phyloP scores from a whole-genome alignment of 2,329 filamentous ascomycete species.

The Mariannaea elegans region DNA sequence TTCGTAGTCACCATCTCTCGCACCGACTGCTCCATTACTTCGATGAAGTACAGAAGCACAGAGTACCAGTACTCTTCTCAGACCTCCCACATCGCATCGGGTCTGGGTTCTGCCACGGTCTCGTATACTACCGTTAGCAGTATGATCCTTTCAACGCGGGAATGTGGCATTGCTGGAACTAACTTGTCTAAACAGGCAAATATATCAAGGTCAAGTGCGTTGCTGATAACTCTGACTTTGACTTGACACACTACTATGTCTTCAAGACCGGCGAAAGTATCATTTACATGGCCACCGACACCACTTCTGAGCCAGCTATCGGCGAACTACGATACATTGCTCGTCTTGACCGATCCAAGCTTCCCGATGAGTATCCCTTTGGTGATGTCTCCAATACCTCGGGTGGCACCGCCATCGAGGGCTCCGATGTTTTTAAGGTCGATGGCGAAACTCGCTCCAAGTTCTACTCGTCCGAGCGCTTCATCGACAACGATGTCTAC shows the following conservation, averaged over 20 bases:
- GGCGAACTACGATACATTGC: conserved; percentile 73
- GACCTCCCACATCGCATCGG: conserved; percentile 52
- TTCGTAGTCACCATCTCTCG: conserved; percentile 61
- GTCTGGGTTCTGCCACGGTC: conserved; percentile 61
- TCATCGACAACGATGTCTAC: conserved; percentile 73
- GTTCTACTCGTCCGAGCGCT: conserved; percentile 75
- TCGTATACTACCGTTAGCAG: conserved; percentile 52
- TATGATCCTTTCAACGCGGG: conserved; percentile 11
- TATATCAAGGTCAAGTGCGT: conserved; percentile 71
- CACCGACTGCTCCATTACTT: conserved; percentile 70
- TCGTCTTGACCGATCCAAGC: conserved; percentile 60
- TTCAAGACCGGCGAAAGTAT: conserved; percentile 67
- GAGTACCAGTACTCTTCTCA: conserved; percentile 63
- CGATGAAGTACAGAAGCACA: conserved; percentile 66
- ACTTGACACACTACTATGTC: conserved; percentile 70
- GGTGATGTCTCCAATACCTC: conserved; percentile 64
- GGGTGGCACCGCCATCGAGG: conserved; percentile 64
- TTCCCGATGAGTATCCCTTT: conserved; percentile 63
- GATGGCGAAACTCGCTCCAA: conserved; percentile 72
- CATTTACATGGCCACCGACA: conserved; percentile 70
- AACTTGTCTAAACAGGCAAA: conserved; percentile 33
- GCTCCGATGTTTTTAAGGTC: conserved; percentile 67
- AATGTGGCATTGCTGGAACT: background rate
- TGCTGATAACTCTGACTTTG: conserved; percentile 54
- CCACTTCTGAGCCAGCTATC: conserved; percentile 62